phyloP scores from a whole-genome alignment of 225 moss, liverwort and hornwort species.

The Neckera pumila region DNA sequence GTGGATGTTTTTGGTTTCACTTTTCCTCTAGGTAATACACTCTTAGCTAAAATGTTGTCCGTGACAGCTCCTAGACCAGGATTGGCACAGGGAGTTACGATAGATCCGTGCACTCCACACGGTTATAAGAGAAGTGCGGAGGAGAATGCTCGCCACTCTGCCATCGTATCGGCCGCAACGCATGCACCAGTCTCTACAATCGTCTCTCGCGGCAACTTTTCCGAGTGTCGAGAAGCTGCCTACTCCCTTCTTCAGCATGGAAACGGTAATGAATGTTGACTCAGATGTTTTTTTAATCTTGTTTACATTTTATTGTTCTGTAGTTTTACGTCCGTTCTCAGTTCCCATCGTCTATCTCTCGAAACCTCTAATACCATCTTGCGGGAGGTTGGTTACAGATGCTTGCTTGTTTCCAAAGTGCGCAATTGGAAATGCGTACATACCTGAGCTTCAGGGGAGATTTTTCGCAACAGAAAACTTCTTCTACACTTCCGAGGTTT shows the following conservation, averaged over 20 bases:
- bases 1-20: neutral
- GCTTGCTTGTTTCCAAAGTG: conserved; percentile 43
- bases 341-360: neutral
- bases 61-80: conserved; percentile 32
- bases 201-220: conserved; percentile 47
- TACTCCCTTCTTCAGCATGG: conserved; percentile 47
- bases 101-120: conserved; percentile 50
- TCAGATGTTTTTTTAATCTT: neutral
- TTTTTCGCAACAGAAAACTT: conserved; percentile 65
- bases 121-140: conserved; percentile 31
- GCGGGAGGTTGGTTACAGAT: conserved; percentile 24
- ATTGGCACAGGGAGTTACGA: conserved; percentile 11
- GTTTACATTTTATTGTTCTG: neutral
- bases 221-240: conserved; percentile 51
- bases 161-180: conserved; percentile 30
- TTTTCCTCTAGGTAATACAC: neutral
- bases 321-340: neutral
- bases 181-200: conserved; percentile 31
- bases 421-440: conserved; percentile 48
- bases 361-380: neutral
- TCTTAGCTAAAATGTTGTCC: neutral
- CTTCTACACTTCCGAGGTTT: conserved; percentile 60
- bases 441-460: conserved; percentile 46
- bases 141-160: conserved; percentile 41
- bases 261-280: conserved; percentile 11